Percentiles rank a stretch among this genome's conserved stretches.
Evolutionary conservation across 1,284 basidiomycete genomes (phyloP).

Genomic region (Peniophora sp.): DNA sequence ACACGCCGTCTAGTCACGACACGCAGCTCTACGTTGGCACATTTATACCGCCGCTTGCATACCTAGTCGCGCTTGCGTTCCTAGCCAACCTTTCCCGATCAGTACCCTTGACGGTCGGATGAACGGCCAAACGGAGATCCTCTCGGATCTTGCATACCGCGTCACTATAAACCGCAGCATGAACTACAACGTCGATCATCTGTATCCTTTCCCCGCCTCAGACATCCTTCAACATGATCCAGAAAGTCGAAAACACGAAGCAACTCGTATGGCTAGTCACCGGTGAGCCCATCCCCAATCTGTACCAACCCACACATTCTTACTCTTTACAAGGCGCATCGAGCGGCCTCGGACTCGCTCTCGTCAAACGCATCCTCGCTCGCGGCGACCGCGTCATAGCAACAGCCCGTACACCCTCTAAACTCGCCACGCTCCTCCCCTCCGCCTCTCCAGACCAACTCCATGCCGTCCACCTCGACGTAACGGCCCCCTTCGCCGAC

Average conservation of each 20-base stretch:
- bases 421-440: slow-evolving; percentile 10
- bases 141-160: too few relatives aligned
- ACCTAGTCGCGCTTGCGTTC: too few relatives aligned
- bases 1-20: too few relatives aligned
- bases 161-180: too few relatives aligned
- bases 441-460: not conserved
- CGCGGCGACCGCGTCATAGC: slow-evolving; percentile 14
- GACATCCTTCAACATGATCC: not conserved
- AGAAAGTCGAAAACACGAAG: not conserved
- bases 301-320: not conserved
- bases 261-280: slow-evolving; percentile 18
- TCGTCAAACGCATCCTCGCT: slow-evolving; percentile 19
- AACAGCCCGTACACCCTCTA: not conserved
- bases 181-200: too few relatives aligned
- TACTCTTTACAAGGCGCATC: slow-evolving; percentile 20
- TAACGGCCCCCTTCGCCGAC: not conserved
- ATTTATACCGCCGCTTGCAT: too few relatives aligned
- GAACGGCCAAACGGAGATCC: too few relatives aligned
- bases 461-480: not conserved
- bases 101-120: too few relatives aligned
- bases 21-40: too few relatives aligned
- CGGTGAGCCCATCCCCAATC: slow-evolving; percentile 7
- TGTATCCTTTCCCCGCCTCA: not conserved
- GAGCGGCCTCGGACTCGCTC: slow-evolving; percentile 24
- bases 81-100: too few relatives aligned